Base-by-base conservation (phyloP, 169 alveolate genomes). In the Cyclospora cayetanensis region DNA sequence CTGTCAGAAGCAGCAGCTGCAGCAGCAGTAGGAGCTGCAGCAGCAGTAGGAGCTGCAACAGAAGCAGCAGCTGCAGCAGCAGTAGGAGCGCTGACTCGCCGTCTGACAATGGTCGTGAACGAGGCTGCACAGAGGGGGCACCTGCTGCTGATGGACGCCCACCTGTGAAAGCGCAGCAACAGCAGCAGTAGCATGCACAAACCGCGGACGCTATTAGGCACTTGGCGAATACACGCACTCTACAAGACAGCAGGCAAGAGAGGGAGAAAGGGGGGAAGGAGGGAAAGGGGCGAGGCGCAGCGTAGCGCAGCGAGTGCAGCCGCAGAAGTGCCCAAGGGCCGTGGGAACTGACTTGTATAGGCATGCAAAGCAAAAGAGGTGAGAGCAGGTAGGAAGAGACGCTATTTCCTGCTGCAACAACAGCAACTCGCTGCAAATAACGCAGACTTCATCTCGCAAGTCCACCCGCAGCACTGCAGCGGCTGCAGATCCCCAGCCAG, bases 281-380 rank as follows among this genome's bases (percentile, higher is more conserved):
- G n/a, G n/a, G n/a, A n/a, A n/a, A 46, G 15, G 55, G 55, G 7
- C 55, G 55, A n/a, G n/a, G 15, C 7, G 55, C 55, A 11, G n/a
- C 55, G 1, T 15, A 60, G 31, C 27, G 42, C 72, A 60, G 72
- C 31, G 27, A n/a, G 15, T 15, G 27, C n/a, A n/a, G 72, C 35
- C 18, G n/a, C 35, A 15, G 35, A n/a, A 20, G 35, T n/a, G 15
- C 12, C 37, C 12, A 12, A 50, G 25, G 20, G 25, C 63, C 63
- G 20, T 50, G 63, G 12, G 20, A n/a, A 50, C 89, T 25, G 11
- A 79, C 89, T 41, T 37, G 70, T 85, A 85, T 25, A 95, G 93
- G 70, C 96, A 95, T 11, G 43, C 60, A 79, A 94, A 95, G 84
- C 96, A 95, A 79, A 95, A 95, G 11, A 93, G 74, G 83, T 95